Evolutionary conservation across 176 grass and related monocot genomes (phyloP), one percentile per base, ranked within the genome.

Genomic region (Aegilops sharonensis): DNA sequence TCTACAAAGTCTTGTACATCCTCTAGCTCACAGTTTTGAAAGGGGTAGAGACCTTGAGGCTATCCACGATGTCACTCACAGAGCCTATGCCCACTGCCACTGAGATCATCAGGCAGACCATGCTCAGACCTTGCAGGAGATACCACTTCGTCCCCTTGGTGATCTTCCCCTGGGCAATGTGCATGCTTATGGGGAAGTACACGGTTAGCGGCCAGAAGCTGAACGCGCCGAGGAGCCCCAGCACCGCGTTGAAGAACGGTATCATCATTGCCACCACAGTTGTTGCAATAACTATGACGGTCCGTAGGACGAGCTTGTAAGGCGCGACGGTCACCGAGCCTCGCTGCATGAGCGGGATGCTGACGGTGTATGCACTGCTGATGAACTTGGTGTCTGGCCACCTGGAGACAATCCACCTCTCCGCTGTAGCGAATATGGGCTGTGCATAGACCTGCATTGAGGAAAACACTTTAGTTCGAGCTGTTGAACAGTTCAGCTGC

Each of bases 171-270:
- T 89, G 92, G 17, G 86, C 92, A 69, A 92, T 91, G 86, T 94
- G 88, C 95, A 97, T 97, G 81, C 90, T 94, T 21, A 97, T 70
- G 9, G 95, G 95, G 79, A 94, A 97, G 83, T 94, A 91, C 1
- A 97, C 95, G 1, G 95, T 92, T 34, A 97, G 84, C 5, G 95
- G 95, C 95, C 95, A 97, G 84, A 97, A 97, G 61, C 95, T 94
- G 80, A 94, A 77, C 0, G 95, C 95, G 1, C 95, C 95, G 12
- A 97, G 90, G 20, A 97, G 88, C 23, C 95, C 95, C 3, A 97
- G 68, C 20, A 97, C 88, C 8, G 92, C 90, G 14, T 97, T 97
- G 88, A 97, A 97, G 83, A 97, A 97, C 0, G 95, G 95, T 78
- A 97, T 87, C 72, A 90, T 81, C 95, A 89, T 94, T 5, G 90